Evolutionary conservation across 768 basidiomycete genomes (phyloP), one percentile per base, ranked within the genome.

Genomic region (Leccinum aurantiacum): DNA sequence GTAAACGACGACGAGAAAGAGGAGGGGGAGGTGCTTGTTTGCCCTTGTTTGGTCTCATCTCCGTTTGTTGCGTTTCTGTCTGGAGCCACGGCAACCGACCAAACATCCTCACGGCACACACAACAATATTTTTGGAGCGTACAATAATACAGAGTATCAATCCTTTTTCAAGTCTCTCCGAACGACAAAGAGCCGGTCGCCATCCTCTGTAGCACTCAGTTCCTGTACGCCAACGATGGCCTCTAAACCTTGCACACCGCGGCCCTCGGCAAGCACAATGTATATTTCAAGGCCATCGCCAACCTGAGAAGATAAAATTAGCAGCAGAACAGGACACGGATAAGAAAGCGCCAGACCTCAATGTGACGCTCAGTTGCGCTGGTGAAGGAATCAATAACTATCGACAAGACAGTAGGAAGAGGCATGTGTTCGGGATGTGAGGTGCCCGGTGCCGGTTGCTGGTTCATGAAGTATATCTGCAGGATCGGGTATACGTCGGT

Each of bases 391-490:
- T 99, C 96, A 61, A 93, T 90, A 67, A 98, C 93, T 72, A 99
- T 84, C 31, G 84, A 78, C 56, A 97, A 78, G 8, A 98, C 94
- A 11, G 86, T 86, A 24, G 80, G 70, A 60, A 99, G 79, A 15
- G 95, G 90, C 47, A 98, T 78, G 76, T 95, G 91, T 46, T 79
- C 78, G 22, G 96, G 93, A 68, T 92, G 89, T 47, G 84, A 78
- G 37, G 82, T 83, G 47, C 89, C 90, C 9, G 85, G 82, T 54
- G 86, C 87, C 54, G 90, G 80, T 37, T 78, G 82, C 75, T 98
- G 95, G 75, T 99, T 99, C 84, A 92, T 95, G 80, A 95, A 96
- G 84, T 97, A 96, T 70, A 98, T 93, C 95, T 98, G 74, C 53
- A 67, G 15, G 6, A 31, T 56, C 72, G 76, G 79, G 71, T 65